These are phyloP conservation scores for thale cress (Arabidopsis thaliana) DNA, from an alignment of 345 rosid genomes.

Conservation along the genomic window TAIR10.1 NC_003071.7:13454001-13454500, in stretches of 20 bases:
- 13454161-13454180: slow-evolving; percentile 76
- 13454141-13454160: slow-evolving; percentile 57
- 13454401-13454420: slow-evolving; percentile 76
- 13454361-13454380: slow-evolving; percentile 95
- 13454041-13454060: slow-evolving; percentile 84
- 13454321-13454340: slow-evolving; percentile 75
- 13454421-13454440: slow-evolving; percentile 74
- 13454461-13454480: slow-evolving; percentile 44
- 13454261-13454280: background rate
- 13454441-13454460: slow-evolving; percentile 57
- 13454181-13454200: slow-evolving; percentile 75
- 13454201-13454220: slow-evolving; percentile 70
- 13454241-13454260: background rate
- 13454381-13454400: slow-evolving; percentile 77
- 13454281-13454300: background rate
- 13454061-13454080: slow-evolving; percentile 33
- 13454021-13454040: slow-evolving; percentile 83
- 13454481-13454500: slow-evolving; percentile 5
- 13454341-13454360: slow-evolving; percentile 85
- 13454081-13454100: slow-evolving; percentile 23
- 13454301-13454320: slow-evolving; percentile 69
- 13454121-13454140: slow-evolving; percentile 49
- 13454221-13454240: background rate
- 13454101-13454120: background rate
- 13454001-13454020: slow-evolving; percentile 75